A percentile compares a stretch with the other conserved stretches of the same genome.
Evolutionary conservation across 1,139 yeast species (phyloP).

Genomic region (Eremothecium cymbalariae): DNA sequence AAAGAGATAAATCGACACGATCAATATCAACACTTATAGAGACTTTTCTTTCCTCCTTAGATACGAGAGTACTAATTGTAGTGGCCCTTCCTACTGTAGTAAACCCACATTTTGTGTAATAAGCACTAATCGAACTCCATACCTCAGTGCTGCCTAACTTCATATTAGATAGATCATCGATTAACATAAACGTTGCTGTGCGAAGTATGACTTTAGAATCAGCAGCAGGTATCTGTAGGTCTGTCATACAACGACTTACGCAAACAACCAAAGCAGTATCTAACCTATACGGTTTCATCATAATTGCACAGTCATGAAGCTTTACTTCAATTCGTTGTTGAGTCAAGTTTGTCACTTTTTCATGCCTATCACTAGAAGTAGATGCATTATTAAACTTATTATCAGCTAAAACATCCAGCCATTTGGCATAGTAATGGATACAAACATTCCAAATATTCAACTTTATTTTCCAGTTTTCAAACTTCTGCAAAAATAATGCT

Average conservation of each 20-base stretch:
- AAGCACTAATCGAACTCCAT: slow-evolving; percentile 12
- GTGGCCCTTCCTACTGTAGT: slow-evolving; percentile 22
- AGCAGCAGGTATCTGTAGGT: slow-evolving; percentile 10
- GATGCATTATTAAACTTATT: not conserved
- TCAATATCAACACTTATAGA: slow-evolving; percentile 46
- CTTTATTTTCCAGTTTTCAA: slow-evolving; percentile 29
- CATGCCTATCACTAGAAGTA: not conserved
- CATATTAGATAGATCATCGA: slow-evolving; percentile 46
- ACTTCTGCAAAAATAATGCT: slow-evolving; percentile 28
- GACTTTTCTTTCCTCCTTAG: slow-evolving; percentile 17
- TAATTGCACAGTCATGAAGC: slow-evolving; percentile 46
- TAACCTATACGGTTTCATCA: slow-evolving; percentile 52
- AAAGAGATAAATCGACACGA: slow-evolving; percentile 46
- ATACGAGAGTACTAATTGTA: slow-evolving; percentile 7
- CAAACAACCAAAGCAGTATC: slow-evolving; percentile 45
- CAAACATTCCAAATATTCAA: slow-evolving; percentile 39
- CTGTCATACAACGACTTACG: slow-evolving; percentile 35
- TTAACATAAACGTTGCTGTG: slow-evolving; percentile 41
- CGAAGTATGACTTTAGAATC: slow-evolving; percentile 41
- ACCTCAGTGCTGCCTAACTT: slow-evolving; percentile 26
- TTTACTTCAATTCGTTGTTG: slow-evolving; percentile 32
- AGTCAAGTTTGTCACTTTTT: not conserved
- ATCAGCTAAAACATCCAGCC: slow-evolving; percentile 37
- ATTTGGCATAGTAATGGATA: slow-evolving; percentile 47
- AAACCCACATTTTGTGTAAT: slow-evolving; percentile 21